phyloP scores from a whole-genome alignment of 2,329 filamentous ascomycete genomes.

The Cryphonectria naterciae region DNA sequence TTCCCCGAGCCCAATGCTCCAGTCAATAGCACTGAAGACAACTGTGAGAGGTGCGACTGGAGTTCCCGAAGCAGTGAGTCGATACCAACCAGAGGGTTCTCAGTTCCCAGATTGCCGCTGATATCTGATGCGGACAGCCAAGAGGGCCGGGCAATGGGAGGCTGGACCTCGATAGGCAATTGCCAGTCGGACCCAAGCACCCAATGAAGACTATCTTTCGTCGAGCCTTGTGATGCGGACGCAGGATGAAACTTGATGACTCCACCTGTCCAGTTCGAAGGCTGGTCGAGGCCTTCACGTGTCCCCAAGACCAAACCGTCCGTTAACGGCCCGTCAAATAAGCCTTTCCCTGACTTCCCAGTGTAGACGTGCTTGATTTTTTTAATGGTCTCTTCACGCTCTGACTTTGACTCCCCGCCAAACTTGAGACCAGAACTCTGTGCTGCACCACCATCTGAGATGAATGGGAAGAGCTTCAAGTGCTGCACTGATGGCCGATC shows the following conservation, averaged over 20 bases:
- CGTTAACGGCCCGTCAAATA: constrained; percentile 84
- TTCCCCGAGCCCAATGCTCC: constrained; percentile 92
- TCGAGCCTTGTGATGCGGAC: constrained; percentile 44
- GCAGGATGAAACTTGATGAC: constrained; percentile 77
- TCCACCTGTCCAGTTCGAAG: constrained; percentile 78
- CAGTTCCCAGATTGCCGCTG: neutral
- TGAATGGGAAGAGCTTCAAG: constrained; percentile 83
- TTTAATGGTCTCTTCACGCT: constrained; percentile 76
- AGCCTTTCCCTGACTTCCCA: constrained; percentile 57
- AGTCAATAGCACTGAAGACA: constrained; percentile 87
- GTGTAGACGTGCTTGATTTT: constrained; percentile 75
- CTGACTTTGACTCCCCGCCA: constrained; percentile 82
- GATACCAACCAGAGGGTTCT: constrained; percentile 77
- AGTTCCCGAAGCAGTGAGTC: constrained; percentile 75
- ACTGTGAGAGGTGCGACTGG: constrained; percentile 75
- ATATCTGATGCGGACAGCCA: constrained; percentile 56
- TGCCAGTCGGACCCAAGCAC: constrained; percentile 77
- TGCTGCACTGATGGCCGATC: constrained; percentile 44
- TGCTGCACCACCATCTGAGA: constrained; percentile 55
- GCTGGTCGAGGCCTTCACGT: constrained; percentile 56
- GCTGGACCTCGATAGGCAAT: constrained; percentile 74
- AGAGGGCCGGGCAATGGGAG: constrained; percentile 68
- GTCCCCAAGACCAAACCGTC: constrained; percentile 79
- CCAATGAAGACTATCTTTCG: constrained; percentile 65
- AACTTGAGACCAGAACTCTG: constrained; percentile 74